Evolutionary conservation across 495 filamentous ascomycete species (phyloP), one percentile per base, ranked within the genome.

Genomic region (Lasiosphaeria hispida): DNA sequence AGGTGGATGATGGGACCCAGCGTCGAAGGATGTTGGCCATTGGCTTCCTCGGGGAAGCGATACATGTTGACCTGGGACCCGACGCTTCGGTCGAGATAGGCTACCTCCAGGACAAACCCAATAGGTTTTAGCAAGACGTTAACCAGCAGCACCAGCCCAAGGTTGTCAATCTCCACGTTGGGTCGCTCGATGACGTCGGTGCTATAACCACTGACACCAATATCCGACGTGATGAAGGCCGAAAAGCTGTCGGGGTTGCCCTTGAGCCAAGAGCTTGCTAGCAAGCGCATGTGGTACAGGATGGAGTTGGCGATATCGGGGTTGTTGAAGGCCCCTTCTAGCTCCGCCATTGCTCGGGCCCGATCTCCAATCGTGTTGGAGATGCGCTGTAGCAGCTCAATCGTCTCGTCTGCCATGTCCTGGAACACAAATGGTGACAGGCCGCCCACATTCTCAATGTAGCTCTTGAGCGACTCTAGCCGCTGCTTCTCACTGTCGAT

Each of bases 211-310:
- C 86, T 83, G 47, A 97, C 72, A 4, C 73, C 69, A 8, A 58
- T 52, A 41, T 79, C 80, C 50, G 79, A 74, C 6, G 76, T 68
- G 40, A 95, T 75, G 69, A 90, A 98, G 5, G 83, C 81, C 63
- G 82, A 74, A 69, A 91, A 97, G 10, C 78, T 75, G 4, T 79
- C 80, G 3, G 79, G 69, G 63, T 91, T 84, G 1, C 83, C 81
- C 74, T 89, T 93, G 77, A 97, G 87, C 85, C 87, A 95, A 11
- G 92, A 85, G 64, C 86, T 87, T 3, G 94, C 94, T 41, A 98
- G 80, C 41, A 96, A 80, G 77, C 96, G 72, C 17, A 76, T 59
- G 61, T 79, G 78, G 66, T 78, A 82, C 58, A 97, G 86, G 60
- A 96, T 86, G 50, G 83, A 80, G 65, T 86, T 84, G 19, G 90